Evolutionary conservation across 1,139 yeast species (phyloP).

Genomic region (Zygoascus sp.): DNA sequence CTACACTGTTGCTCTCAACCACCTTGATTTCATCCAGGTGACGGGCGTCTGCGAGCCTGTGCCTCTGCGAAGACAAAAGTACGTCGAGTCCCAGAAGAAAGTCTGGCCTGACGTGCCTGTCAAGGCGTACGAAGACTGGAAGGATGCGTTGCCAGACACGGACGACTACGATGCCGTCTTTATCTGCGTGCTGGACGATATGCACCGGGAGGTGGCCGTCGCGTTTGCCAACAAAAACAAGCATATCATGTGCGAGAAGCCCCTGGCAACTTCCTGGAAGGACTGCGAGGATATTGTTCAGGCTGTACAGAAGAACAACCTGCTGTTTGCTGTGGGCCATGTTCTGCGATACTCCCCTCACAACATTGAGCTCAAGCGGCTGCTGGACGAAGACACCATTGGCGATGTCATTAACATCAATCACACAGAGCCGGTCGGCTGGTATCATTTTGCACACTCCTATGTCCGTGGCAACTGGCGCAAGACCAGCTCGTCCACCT

Average conservation of each 20-base stretch:
- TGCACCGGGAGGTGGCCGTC: constrained; percentile 30
- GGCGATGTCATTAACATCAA: constrained; percentile 29
- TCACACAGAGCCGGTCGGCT: constrained; percentile 33
- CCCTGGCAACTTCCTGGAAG: constrained; percentile 27
- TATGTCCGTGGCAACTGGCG: constrained; percentile 33
- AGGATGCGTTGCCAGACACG: constrained; percentile 20
- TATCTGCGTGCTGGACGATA: constrained; percentile 24
- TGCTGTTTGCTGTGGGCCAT: constrained; percentile 30
- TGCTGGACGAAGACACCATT: constrained; percentile 25
- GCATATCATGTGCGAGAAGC: constrained; percentile 31
- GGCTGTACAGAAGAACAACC: constrained; percentile 25
- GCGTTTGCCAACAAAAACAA: constrained; percentile 26
- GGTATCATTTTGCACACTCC: constrained; percentile 32
- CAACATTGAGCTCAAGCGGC: constrained; percentile 24
- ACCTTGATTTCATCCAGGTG: constrained; percentile 21
- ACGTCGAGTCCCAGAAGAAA: constrained; percentile 12
- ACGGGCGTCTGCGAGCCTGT: constrained; percentile 27
- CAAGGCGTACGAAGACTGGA: constrained; percentile 23
- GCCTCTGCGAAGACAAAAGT: constrained; percentile 18
- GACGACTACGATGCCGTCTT: constrained; percentile 25
- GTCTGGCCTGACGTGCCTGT: constrained; percentile 12
- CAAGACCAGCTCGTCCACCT: constrained; percentile 22
- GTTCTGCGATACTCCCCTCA: constrained; percentile 32
- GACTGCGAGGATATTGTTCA: constrained; percentile 26
- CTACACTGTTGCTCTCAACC: constrained; percentile 23